A percentile compares a stretch with the other conserved stretches of the same genome.
Evolutionary conservation across 2,329 filamentous ascomycete genomes (phyloP).

Genomic region (Zymoseptoria passerinii): DNA sequence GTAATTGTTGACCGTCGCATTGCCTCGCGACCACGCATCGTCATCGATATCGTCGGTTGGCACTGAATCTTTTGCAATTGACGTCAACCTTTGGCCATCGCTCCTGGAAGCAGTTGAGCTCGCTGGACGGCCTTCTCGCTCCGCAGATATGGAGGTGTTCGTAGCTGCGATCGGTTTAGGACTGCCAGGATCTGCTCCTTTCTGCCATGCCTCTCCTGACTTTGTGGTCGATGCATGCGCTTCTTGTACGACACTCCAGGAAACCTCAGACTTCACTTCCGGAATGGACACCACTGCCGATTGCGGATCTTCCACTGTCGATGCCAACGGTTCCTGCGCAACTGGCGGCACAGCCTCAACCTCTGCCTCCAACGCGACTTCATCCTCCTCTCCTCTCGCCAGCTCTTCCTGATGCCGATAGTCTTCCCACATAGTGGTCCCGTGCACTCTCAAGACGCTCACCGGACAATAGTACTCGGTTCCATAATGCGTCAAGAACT

Average conservation of each 20-base stretch:
- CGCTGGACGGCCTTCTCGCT: not conserved
- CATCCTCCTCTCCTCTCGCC: constrained; percentile 45
- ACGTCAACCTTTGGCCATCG: not conserved
- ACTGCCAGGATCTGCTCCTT: not conserved
- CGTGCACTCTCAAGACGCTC: constrained; percentile 83
- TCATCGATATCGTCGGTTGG: not conserved
- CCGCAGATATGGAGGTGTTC: not conserved
- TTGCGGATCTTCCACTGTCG: constrained; percentile 8
- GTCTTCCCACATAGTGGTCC: constrained; percentile 88
- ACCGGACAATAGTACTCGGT: constrained; percentile 96
- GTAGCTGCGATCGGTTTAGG: not conserved
- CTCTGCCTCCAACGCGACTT: constrained; percentile 10
- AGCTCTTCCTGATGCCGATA: constrained; percentile 78
- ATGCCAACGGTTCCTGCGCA: constrained; percentile 8
- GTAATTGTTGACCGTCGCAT: not conserved
- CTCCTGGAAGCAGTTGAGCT: not conserved
- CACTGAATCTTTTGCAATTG: not conserved
- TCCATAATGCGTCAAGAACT: constrained; percentile 88
- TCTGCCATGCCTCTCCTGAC: not conserved
- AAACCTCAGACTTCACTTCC: not conserved
- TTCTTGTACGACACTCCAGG: not conserved
- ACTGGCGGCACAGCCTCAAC: constrained; percentile 9
- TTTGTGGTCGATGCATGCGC: not conserved
- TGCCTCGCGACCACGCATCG: not conserved
- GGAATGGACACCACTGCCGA: constrained; percentile 5